Conservation (phyloP, 169 alveolate genomes). For the Perkinsus marinus region DNA sequence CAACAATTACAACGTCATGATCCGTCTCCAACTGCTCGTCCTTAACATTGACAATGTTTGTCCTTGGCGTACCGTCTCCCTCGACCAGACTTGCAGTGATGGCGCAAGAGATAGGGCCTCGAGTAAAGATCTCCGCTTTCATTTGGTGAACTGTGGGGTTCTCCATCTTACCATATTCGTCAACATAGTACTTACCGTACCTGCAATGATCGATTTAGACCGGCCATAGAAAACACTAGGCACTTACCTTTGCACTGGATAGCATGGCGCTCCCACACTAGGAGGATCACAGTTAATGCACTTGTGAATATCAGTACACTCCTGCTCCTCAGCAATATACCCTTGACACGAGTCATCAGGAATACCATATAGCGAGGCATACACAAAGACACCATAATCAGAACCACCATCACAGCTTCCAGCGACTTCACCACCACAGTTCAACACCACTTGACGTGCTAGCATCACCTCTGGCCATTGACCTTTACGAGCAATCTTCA, state of each 20-base stretch:
- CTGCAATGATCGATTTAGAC: not conserved
- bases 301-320: conserved; percentile 22
- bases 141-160: conserved; percentile 20
- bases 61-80: not conserved
- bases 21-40: conserved; percentile 26
- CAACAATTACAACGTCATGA: conserved; percentile 59
- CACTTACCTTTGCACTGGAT: not conserved
- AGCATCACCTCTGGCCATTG: conserved; percentile 37
- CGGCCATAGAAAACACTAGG: not conserved
- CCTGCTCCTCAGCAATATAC: conserved; percentile 40
- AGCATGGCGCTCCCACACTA: not conserved
- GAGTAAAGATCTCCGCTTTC: conserved; percentile 44
- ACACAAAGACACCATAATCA: conserved; percentile 47
- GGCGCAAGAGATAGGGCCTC: conserved; percentile 59
- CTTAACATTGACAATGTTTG: conserved; percentile 4
- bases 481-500: conserved; percentile 46
- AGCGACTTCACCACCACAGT: conserved; percentile 52
- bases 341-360: conserved; percentile 51
- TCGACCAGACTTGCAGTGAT: conserved; percentile 23
- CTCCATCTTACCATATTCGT: conserved; percentile 32
- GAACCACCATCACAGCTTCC: conserved; percentile 67
- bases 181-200: conserved; percentile 27
- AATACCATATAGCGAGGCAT: conserved; percentile 36
- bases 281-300: conserved; percentile 31
- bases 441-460: conserved; percentile 44